Base-by-base conservation (phyloP, 352 stramenopile species). In the Phytophthora podocarpi region DNA sequence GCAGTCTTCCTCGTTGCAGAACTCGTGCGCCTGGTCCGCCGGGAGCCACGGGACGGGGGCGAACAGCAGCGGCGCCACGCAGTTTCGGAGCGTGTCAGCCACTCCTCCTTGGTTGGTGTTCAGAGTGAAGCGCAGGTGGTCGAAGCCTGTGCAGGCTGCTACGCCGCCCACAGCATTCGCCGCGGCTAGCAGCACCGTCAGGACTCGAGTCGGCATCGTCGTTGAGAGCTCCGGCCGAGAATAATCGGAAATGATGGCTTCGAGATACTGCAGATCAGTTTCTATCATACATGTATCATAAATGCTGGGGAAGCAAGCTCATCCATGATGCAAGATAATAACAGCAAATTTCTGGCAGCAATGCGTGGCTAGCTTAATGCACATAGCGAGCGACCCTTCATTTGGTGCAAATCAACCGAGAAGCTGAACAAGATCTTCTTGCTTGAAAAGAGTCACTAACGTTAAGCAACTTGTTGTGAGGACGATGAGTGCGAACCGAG, bases 401-500 rank as follows among this genome's bases (percentile, higher is more conserved):
- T n/a, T n/a, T n/a, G n/a, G n/a, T n/a, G n/a, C n/a, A n/a, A n/a
- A n/a, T n/a, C n/a, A n/a, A n/a, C n/a, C n/a, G n/a, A n/a, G n/a
- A n/a, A n/a, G n/a, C n/a, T n/a, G n/a, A n/a, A n/a, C n/a, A n/a
- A n/a, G n/a, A n/a, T n/a, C n/a, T n/a, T n/a, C n/a, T n/a, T n/a
- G n/a, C n/a, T n/a, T n/a, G n/a, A n/a, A n/a, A n/a, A n/a, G n/a
- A n/a, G n/a, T n/a, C n/a, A n/a, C n/a, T n/a, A n/a, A n/a, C n/a
- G n/a, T n/a, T n/a, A n/a, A n/a, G n/a, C n/a, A n/a, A n/a, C n/a
- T n/a, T n/a, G n/a, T n/a, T n/a, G n/a, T n/a, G n/a, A 34, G 15
- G 7, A 23, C 4, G 10, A 93, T 93, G 85, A 93, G 85, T 68
- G 56, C 49, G 15, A 92, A 93, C 47, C 77, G 85, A 53, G 51